These are phyloP conservation scores for Caloboletus inedulis DNA, from an alignment of 1,284 basidiomycete species.

Conservation along the genomic window DNA sequence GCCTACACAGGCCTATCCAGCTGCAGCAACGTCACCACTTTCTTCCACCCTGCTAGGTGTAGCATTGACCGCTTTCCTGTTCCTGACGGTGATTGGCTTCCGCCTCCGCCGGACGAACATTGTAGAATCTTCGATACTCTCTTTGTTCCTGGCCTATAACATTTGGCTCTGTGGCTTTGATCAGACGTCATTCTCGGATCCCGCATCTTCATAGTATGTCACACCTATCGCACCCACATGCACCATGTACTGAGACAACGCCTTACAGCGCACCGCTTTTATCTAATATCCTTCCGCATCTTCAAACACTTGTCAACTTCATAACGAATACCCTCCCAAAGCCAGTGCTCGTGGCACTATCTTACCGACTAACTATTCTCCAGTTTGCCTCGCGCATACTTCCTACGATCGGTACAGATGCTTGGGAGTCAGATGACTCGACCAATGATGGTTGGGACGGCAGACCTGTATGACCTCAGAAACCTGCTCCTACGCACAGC, in stretches of 20 bases:
- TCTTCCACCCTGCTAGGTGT: conserved; percentile 84
- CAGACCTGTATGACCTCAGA: conserved; percentile 55
- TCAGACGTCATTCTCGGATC: conserved; percentile 62
- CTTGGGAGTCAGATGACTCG: conserved; percentile 68
- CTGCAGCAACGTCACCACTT: conserved; percentile 75
- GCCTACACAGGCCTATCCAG: conserved; percentile 61
- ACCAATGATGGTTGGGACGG: conserved; percentile 65
- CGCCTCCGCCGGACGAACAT: conserved; percentile 86
- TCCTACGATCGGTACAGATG: conserved; percentile 78
- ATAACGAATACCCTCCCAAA: conserved; percentile 80
- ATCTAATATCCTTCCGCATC: conserved; percentile 74
- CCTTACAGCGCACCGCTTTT: conserved; percentile 63
- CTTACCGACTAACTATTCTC: conserved; percentile 81
- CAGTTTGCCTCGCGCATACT: conserved; percentile 83
- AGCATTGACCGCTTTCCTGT: conserved; percentile 68
- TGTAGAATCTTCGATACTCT: conserved; percentile 85
- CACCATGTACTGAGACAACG: conserved; percentile 11
- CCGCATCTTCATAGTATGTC: conserved; percentile 73
- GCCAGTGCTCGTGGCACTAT: conserved; percentile 77
- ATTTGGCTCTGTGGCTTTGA: conserved; percentile 81
- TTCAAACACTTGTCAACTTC: conserved; percentile 75
- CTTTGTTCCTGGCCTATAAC: conserved; percentile 84
- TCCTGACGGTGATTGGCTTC: conserved; percentile 90
- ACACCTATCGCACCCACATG: neutral
- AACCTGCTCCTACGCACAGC: neutral